phyloP scores from a whole-genome alignment of 805 yeast species.

The Metschnikowia chrysomelidarum region DNA sequence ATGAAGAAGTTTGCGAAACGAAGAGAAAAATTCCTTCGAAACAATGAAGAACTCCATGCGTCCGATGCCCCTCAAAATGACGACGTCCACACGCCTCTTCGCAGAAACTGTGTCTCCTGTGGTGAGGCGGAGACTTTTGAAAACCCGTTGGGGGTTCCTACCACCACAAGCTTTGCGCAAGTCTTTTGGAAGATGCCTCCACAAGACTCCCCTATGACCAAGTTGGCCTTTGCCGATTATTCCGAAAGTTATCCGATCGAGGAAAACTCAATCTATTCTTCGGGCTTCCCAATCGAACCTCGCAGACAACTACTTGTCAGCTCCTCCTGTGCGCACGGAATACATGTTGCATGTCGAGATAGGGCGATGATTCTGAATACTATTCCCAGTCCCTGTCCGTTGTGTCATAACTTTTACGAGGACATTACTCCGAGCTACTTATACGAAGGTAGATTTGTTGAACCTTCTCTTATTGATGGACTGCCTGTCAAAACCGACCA shows the following conservation, averaged over 20 bases:
- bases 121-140: conserved; percentile 26
- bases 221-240: conserved; percentile 22
- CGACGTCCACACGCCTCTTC: background rate
- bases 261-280: conserved; percentile 4
- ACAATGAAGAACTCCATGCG: conserved; percentile 22
- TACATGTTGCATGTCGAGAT: conserved; percentile 47
- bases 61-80: too few relatives aligned
- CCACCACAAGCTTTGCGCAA: conserved; percentile 45
- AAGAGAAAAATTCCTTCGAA: conserved; percentile 43
- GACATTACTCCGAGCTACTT: conserved; percentile 8
- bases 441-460: background rate
- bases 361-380: conserved; percentile 14
- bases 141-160: conserved; percentile 59
- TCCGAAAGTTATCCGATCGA: conserved; percentile 20
- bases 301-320: conserved; percentile 1
- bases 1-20: conserved; percentile 61
- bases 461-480: conserved; percentile 1
- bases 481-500: conserved; percentile 4
- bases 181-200: conserved; percentile 48
- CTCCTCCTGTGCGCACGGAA: conserved; percentile 48
- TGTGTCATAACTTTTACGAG: conserved; percentile 46
- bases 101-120: conserved; percentile 24
- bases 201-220: conserved; percentile 15
- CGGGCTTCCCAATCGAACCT: conserved; percentile 22
- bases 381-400: conserved; percentile 53